Base-by-base conservation (phyloP, 352 stramenopile species). In the Phytophthora foliorum region DNA sequence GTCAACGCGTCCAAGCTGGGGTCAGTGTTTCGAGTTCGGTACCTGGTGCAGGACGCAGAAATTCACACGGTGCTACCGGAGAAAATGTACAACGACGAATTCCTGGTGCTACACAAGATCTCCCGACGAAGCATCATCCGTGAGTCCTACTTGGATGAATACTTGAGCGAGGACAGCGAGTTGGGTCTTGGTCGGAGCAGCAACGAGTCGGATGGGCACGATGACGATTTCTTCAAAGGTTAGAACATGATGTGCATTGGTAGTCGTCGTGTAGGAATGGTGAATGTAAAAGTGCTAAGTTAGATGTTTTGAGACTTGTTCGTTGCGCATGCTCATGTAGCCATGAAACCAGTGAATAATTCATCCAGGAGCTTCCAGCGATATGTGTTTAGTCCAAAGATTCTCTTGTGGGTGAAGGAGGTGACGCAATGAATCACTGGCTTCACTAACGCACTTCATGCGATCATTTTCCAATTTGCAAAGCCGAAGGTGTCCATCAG, bases 61-160 rank as follows among this genome's bases (percentile, higher is more conserved):
- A 51, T 63, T 34, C 41, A 69, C 25, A 39, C 48, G 13, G 6
- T 58, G 45, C 36, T 65, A 36, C 48, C 46, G 1, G 19, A 45
- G 27, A 52, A 14, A 11, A 53, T 42, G 41, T 50, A 52, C 48
- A 70, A 56, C 9, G 63, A 70, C 46, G 63, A 70, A 46, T 70
- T 70, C 45, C 21, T 70, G 17, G 63, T 59, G 48, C 46, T 66
- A 14, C 21, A 46, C 10, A 66, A 66, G 29, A 55, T 70, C 24
- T 22, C 36, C 8, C 29, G 63, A 9, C 36, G 63, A 27, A 66
- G 63, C 46, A 65, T 70, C n/a, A 58, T 70, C 27, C 45, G 29
- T 9, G 63, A 70, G 25, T 66, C 55, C 16, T 70, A 60, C n/a
- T 48, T 70, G 38, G 63, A 69, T 14, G 42, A 66, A 22, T 13